Percentiles rank a stretch among this genome's conserved stretches.
Evolutionary conservation across 164 flowering plant genomes (phyloP).

Genomic region (Sedum album): DNA sequence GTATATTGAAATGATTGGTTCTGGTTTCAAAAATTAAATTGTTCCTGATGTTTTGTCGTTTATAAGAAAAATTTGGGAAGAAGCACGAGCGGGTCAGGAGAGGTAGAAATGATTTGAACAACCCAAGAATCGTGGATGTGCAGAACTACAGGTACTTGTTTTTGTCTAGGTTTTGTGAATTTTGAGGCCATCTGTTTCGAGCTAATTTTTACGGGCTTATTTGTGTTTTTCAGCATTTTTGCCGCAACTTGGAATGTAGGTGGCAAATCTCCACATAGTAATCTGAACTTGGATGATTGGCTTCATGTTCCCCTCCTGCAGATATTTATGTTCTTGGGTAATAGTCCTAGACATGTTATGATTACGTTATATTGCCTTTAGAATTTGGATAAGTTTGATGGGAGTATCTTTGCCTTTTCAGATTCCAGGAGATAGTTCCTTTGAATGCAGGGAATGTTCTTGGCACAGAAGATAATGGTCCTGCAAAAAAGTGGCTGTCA

Average conservation of each 20-base stretch:
- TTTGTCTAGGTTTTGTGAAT: not conserved
- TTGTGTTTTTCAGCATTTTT: conserved; percentile 50
- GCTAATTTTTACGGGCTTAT: not conserved
- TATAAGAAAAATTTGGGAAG: conserved; percentile 42
- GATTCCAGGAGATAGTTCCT: conserved; percentile 98
- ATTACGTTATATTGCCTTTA: not conserved
- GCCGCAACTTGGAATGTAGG: conserved; percentile 99
- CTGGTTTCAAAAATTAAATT: too few species aligned
- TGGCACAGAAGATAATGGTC: conserved; percentile 91
- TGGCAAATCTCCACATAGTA: conserved; percentile 88
- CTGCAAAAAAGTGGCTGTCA: conserved; percentile 82
- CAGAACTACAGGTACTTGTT: conserved; percentile 44
- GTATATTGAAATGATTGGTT: too few species aligned
- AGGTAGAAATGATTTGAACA: conserved; percentile 42
- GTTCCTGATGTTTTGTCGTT: not conserved
- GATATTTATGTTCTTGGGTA: conserved; percentile 99
- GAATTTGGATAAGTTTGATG: not conserved
- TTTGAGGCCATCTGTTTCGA: not conserved
- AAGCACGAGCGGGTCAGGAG: conserved; percentile 33
- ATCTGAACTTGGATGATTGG: conserved; percentile 91
- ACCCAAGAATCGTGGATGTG: conserved; percentile 59
- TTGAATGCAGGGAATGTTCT: conserved; percentile 97
- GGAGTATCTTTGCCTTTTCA: conserved; percentile 17
- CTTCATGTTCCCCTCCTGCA: conserved; percentile 97
- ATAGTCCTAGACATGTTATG: not conserved